Conservation (phyloP, 176 grass and related monocot genomes). For the Oryza glumipatula region DNA sequence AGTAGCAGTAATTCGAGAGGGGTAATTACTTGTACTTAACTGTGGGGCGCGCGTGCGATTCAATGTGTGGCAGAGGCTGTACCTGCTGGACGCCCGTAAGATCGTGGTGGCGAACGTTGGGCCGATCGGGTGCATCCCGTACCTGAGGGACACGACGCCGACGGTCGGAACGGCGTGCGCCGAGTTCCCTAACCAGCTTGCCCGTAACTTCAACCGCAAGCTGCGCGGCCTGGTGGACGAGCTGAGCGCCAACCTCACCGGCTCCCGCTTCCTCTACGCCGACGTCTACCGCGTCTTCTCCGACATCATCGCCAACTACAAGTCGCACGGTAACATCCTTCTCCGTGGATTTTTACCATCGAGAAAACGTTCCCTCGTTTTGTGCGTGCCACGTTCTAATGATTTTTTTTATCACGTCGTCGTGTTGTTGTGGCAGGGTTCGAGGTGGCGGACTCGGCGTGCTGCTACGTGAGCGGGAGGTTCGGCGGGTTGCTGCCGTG, state of each 20-base stretch:
- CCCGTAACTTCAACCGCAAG: slow-evolving; percentile 65
- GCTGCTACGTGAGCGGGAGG: slow-evolving; percentile 59
- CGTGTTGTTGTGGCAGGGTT: slow-evolving; percentile 49
- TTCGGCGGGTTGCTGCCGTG: slow-evolving; percentile 77
- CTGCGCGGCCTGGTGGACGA: slow-evolving; percentile 55
- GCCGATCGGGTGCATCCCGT: slow-evolving; percentile 87
- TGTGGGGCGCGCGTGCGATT: background rate
- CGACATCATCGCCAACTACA: slow-evolving; percentile 70
- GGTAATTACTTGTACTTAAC: background rate
- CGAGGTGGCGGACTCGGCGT: slow-evolving; percentile 72
- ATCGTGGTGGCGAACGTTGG: slow-evolving; percentile 79
- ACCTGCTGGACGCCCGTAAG: slow-evolving; percentile 76
- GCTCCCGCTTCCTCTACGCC: slow-evolving; percentile 71
- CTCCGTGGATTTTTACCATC: background rate
- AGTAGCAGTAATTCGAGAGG: background rate
- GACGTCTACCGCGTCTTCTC: slow-evolving; percentile 71
- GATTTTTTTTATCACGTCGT: background rate
- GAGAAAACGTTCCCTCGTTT: too few species aligned
- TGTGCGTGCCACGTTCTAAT: too few species aligned
- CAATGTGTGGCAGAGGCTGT: slow-evolving; percentile 58
- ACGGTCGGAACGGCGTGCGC: slow-evolving; percentile 47
- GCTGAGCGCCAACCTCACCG: slow-evolving; percentile 54
- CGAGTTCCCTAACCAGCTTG: slow-evolving; percentile 66
- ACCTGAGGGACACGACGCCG: slow-evolving; percentile 66
- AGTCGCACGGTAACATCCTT: slow-evolving; percentile 45